These are phyloP conservation scores for Populus trichocarpa DNA, from an alignment of 441 rosid genomes.

Conservation along the genomic window DNA sequence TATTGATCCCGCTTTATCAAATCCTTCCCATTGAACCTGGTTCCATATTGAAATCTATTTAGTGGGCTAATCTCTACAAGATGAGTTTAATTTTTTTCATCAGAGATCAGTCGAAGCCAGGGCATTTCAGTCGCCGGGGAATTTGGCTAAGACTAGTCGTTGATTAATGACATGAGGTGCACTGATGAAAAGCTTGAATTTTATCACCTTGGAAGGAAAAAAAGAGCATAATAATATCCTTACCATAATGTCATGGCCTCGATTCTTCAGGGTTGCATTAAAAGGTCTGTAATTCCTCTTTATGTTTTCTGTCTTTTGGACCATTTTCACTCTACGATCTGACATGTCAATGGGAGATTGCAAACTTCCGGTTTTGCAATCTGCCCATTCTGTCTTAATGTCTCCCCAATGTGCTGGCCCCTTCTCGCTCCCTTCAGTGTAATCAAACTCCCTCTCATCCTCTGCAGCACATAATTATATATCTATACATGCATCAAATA, in stretches of 20 bases:
- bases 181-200: too few relatives aligned
- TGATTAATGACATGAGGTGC: too few relatives aligned
- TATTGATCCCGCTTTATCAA: constrained; percentile 39
- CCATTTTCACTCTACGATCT: constrained; percentile 24
- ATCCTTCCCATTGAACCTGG: constrained; percentile 50
- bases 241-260: constrained; percentile 60
- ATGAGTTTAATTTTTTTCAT: too few relatives aligned
- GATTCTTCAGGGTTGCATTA: constrained; percentile 40
- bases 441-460: constrained; percentile 60
- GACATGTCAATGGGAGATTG: constrained; percentile 59
- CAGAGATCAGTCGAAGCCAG: too few relatives aligned
- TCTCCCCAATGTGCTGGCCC: constrained; percentile 61
- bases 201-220: too few relatives aligned
- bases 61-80: too few relatives aligned
- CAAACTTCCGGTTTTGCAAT: constrained; percentile 38
- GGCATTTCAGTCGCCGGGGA: too few relatives aligned
- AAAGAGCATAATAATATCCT: not conserved
- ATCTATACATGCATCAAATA: too few relatives aligned
- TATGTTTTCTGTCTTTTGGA: constrained; percentile 19
- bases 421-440: constrained; percentile 31
- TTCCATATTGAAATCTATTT: not conserved
- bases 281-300: constrained; percentile 30
- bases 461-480: constrained; percentile 30
- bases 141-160: too few relatives aligned
- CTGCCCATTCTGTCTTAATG: constrained; percentile 43